A percentile compares a stretch with the other conserved stretches of the same genome.
phyloP scores from a whole-genome alignment of 768 basidiomycete genomes.

The Ramaria sp. region DNA sequence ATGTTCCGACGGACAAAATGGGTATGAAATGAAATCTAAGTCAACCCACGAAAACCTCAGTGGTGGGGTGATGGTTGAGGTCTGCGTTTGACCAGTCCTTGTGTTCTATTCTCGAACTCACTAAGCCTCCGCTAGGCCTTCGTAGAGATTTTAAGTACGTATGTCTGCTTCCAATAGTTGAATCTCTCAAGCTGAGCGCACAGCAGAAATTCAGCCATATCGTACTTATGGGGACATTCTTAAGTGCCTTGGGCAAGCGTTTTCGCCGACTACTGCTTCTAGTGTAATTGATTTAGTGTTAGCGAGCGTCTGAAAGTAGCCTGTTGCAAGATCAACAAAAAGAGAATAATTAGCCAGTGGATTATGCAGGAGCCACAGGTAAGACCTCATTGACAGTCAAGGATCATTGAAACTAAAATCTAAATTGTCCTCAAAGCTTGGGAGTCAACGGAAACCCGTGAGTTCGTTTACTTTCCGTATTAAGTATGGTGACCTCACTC shows the following conservation, averaged over 20 bases:
- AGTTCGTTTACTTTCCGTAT: not conserved
- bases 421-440: not conserved
- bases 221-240: conserved; percentile 8
- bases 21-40: not conserved
- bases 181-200: not conserved
- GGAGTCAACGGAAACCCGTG: conserved; percentile 3
- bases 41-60: not conserved
- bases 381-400: not conserved
- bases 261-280: not conserved
- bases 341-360: not conserved
- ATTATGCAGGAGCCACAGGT: conserved; percentile 10
- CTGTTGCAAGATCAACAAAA: not conserved
- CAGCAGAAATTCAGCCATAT: not conserved
- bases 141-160: conserved; percentile 7
- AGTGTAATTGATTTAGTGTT: not conserved
- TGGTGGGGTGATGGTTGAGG: conserved; percentile 8
- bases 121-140: not conserved
- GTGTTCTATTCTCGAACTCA: not conserved
- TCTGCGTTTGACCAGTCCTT: not conserved
- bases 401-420: not conserved
- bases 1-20: conserved; percentile 8
- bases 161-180: not conserved
- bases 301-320: not conserved
- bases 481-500: not conserved
- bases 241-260: not conserved